Evolutionary conservation across 2,329 filamentous ascomycete species (phyloP).

Genomic region (Ceratocystis eucalypticola): DNA sequence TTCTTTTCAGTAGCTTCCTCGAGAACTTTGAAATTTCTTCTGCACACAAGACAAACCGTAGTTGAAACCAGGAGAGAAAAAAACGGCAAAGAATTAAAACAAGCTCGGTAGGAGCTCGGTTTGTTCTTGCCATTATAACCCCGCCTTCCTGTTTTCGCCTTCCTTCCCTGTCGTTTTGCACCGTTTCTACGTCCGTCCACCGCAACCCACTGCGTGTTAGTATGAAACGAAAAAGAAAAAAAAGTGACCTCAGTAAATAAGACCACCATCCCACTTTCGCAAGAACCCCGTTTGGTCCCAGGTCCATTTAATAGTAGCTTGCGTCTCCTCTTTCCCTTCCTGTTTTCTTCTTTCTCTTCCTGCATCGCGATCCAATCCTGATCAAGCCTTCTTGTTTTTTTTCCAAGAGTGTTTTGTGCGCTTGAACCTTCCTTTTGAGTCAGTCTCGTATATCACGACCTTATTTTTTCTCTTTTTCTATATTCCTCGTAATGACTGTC

Average conservation of each 20-base stretch:
- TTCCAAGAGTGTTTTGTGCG: constrained; percentile 15
- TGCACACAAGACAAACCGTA: background rate
- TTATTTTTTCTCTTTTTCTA: constrained; percentile 15
- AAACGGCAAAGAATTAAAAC: background rate
- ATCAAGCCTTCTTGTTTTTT: constrained; percentile 10
- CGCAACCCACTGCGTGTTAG: background rate
- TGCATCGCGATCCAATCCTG: constrained; percentile 13
- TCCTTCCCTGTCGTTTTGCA: background rate
- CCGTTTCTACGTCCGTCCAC: constrained; percentile 8
- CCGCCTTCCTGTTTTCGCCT: constrained; percentile 6
- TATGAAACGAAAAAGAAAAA: constrained; percentile 1
- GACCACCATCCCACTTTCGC: constrained; percentile 7
- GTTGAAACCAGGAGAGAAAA: background rate
- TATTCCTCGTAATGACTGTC: constrained; percentile 34
- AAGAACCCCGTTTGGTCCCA: constrained; percentile 14
- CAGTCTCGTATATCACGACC: constrained; percentile 12
- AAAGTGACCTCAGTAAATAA: constrained; percentile 10
- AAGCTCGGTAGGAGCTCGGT: background rate
- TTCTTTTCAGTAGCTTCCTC: background rate
- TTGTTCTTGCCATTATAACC: background rate
- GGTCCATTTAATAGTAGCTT: constrained; percentile 15
- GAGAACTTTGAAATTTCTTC: background rate
- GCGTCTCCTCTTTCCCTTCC: constrained; percentile 4
- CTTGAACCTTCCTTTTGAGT: constrained; percentile 18
- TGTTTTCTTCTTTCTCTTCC: constrained; percentile 13